A percentile compares a stretch with the other conserved stretches of the same genome.
Evolutionary conservation across 2,329 filamentous ascomycete genomes (phyloP).

Genomic region (Cladosporium sp.): DNA sequence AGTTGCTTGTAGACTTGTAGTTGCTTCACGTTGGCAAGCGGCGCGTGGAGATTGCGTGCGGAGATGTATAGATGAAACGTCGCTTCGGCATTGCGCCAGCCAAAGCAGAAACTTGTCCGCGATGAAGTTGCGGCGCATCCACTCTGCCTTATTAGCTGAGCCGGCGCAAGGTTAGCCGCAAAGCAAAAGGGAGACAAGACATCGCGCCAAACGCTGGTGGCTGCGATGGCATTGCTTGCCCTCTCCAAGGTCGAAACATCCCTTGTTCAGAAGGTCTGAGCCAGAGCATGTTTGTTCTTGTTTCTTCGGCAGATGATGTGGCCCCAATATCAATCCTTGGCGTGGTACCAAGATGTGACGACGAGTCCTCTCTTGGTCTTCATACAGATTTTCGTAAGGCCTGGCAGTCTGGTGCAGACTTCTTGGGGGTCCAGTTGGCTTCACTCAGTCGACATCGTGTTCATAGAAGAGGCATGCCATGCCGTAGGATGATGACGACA

Average conservation of each 20-base stretch:
- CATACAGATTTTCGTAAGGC: not conserved
- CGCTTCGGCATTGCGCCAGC: slow-evolving; percentile 5
- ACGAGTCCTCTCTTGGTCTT: not conserved
- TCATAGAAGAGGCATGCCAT: not conserved
- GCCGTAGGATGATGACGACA: not conserved
- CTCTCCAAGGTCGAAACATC: not conserved
- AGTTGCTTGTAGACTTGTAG: not conserved
- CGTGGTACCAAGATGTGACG: not conserved
- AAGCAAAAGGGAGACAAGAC: not conserved
- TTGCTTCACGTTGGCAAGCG: slow-evolving; percentile 1
- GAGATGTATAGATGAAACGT: not conserved
- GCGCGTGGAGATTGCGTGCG: slow-evolving; percentile 1
- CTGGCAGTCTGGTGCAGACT: not conserved
- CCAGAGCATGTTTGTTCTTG: not conserved
- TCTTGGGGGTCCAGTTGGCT: not conserved
- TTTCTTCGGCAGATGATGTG: not conserved
- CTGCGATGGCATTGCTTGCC: not conserved
- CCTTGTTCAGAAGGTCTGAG: not conserved
- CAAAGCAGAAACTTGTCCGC: not conserved
- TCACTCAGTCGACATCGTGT: not conserved
- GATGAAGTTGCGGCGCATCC: not conserved
- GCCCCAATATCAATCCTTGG: not conserved
- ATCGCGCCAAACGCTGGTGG: not conserved
- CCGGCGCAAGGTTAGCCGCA: not conserved
- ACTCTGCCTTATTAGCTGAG: not conserved